Evolutionary conservation across 2,329 filamentous ascomycete species (phyloP).

Genomic region (Xylaria sp.): DNA sequence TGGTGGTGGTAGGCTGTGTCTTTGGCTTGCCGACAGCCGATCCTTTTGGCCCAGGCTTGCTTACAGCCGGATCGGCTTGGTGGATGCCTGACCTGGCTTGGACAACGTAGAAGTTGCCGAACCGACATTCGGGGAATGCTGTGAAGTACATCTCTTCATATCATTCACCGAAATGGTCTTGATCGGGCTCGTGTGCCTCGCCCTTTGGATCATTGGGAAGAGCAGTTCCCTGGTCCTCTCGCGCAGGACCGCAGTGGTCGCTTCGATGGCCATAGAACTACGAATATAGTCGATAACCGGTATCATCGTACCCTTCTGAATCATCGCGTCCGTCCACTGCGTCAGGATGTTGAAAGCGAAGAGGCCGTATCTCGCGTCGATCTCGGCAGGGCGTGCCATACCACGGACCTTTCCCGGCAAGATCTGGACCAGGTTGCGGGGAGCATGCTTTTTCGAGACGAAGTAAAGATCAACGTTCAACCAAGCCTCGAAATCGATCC

Average conservation of each 20-base stretch:
- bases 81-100: too few species aligned
- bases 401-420: not conserved
- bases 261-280: not conserved
- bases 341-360: not conserved
- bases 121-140: too few species aligned
- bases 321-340: not conserved
- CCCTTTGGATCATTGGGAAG: not conserved
- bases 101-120: too few species aligned
- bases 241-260: not conserved
- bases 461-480: not conserved
- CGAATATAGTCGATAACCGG: not conserved
- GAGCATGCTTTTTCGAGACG: not conserved
- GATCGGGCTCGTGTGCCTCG: not conserved
- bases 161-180: not conserved
- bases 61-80: too few species aligned
- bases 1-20: too few species aligned
- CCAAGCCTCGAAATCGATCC: constrained; percentile 4
- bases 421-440: not conserved
- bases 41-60: too few species aligned
- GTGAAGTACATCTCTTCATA: not conserved
- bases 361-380: not conserved
- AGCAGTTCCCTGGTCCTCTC: not conserved
- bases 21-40: too few species aligned
- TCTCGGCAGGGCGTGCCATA: not conserved
- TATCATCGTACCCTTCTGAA: not conserved